Evolutionary conservation across 148 eudicot genomes (phyloP).

Genomic region (Amaranthus palmeri): DNA sequence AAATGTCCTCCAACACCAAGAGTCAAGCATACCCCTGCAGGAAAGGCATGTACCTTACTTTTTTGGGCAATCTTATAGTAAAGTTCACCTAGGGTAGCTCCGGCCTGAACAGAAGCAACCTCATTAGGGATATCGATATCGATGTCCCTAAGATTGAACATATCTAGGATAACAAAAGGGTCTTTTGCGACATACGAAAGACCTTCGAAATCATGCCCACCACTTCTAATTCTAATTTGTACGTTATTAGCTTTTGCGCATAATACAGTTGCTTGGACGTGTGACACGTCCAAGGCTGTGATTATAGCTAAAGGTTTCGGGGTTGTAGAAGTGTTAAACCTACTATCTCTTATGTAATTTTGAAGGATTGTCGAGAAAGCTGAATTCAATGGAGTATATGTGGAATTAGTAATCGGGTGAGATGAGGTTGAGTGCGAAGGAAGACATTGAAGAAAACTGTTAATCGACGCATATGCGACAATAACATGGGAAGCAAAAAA

Average conservation of each 20-base stretch:
- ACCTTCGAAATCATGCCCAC: conserved; percentile 40
- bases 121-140: conserved; percentile 18
- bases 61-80: conserved; percentile 25
- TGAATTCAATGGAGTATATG: conserved; percentile 9
- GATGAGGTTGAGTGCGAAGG: not conserved
- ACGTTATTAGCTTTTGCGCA: conserved; percentile 25
- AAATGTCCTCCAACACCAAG: conserved; percentile 33
- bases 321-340: conserved; percentile 31
- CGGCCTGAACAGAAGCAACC: conserved; percentile 29
- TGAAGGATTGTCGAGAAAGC: conserved; percentile 20
- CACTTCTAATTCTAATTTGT: conserved; percentile 30
- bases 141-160: conserved; percentile 30
- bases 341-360: conserved; percentile 22
- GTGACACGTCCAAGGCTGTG: conserved; percentile 28
- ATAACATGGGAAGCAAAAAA: not conserved
- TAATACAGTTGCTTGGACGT: conserved; percentile 31
- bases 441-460: conserved; percentile 23
- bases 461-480: conserved; percentile 13
- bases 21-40: conserved; percentile 29
- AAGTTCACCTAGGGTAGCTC: conserved; percentile 33
- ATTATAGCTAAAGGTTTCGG: conserved; percentile 35
- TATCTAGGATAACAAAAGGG: conserved; percentile 29
- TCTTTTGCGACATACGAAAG: conserved; percentile 27
- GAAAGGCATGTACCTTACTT: conserved; percentile 30
- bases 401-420: conserved; percentile 10